A percentile compares a stretch with the other conserved stretches of the same genome.
These are phyloP conservation scores for Perkinsus chesapeaki DNA, from an alignment of 169 alveolate species.

Conservation along the genomic window DNA sequence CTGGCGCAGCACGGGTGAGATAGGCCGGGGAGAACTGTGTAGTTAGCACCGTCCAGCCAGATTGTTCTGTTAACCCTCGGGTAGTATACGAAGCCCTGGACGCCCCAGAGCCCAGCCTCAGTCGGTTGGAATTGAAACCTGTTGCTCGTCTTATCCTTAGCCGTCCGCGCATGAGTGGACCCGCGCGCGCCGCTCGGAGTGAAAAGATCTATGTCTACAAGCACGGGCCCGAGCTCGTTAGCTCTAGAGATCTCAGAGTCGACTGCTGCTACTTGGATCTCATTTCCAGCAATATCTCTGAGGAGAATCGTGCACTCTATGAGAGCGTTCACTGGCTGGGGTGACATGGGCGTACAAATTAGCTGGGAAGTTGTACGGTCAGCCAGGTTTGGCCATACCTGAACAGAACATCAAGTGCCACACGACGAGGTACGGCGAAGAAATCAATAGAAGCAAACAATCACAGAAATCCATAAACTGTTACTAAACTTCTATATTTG, in stretches of 20 bases:
- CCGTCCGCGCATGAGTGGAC: not conserved
- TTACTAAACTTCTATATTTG: no score
- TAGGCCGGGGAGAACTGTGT: not conserved
- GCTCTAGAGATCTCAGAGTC: not conserved
- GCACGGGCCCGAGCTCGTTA: not conserved
- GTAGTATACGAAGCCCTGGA: not conserved
- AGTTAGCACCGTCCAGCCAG: not conserved
- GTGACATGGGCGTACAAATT: not conserved
- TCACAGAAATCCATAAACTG: no score
- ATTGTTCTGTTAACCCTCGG: not conserved
- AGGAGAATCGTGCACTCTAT: not conserved
- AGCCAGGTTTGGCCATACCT: not conserved
- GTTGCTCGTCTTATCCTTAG: not conserved
- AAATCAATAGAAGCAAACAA: no score
- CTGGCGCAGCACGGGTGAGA: not conserved
- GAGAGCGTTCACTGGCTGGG: not conserved
- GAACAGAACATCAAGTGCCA: no score
- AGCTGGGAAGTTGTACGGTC: not conserved
- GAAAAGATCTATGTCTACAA: not conserved
- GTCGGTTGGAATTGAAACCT: not conserved
- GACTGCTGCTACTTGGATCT: not conserved
- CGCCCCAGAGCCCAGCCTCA: not conserved
- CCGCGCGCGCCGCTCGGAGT: not conserved
- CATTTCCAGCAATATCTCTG: not conserved
- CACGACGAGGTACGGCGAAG: no score